Evolutionary conservation across 345 rosid species (phyloP).

Genomic region (Triadica sebifera): DNA sequence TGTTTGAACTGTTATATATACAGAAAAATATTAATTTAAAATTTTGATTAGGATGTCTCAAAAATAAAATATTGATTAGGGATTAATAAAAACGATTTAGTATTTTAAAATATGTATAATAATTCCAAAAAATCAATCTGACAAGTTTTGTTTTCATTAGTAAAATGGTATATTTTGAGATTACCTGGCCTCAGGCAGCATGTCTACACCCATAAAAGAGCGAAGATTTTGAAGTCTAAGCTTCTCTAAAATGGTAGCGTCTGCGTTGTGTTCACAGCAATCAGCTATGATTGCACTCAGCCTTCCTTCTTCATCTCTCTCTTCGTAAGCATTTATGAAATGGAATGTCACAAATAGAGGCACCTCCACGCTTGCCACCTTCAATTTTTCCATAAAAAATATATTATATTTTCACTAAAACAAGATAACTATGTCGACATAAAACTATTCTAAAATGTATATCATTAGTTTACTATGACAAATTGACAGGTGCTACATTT

Average conservation of each 20-base stretch:
- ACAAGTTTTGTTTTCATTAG: too few relatives aligned
- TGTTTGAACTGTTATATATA: too few relatives aligned
- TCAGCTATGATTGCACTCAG: constrained; percentile 65
- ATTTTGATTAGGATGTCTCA: too few relatives aligned
- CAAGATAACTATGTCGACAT: too few relatives aligned
- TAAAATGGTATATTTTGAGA: background rate
- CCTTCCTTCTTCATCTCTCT: constrained; percentile 73
- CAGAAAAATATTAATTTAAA: too few relatives aligned
- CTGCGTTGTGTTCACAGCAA: constrained; percentile 88
- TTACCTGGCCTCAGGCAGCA: constrained; percentile 85
- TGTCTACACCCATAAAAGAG: constrained; percentile 54
- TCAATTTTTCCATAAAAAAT: background rate
- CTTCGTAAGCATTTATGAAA: constrained; percentile 93
- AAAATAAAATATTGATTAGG: too few relatives aligned
- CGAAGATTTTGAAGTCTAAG: constrained; percentile 78
- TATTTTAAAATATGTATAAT: too few relatives aligned
- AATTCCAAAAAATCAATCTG: too few relatives aligned
- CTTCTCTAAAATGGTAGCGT: constrained; percentile 69
- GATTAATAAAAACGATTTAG: too few relatives aligned
- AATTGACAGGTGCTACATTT: too few relatives aligned
- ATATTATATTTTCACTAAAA: background rate
- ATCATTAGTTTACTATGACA: too few relatives aligned
- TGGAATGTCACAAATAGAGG: constrained; percentile 85
- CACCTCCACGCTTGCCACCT: constrained; percentile 95
- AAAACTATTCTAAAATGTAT: too few relatives aligned